phyloP scores from a whole-genome alignment of 140 eudicot species.

The Cichorium intybus region DNA sequence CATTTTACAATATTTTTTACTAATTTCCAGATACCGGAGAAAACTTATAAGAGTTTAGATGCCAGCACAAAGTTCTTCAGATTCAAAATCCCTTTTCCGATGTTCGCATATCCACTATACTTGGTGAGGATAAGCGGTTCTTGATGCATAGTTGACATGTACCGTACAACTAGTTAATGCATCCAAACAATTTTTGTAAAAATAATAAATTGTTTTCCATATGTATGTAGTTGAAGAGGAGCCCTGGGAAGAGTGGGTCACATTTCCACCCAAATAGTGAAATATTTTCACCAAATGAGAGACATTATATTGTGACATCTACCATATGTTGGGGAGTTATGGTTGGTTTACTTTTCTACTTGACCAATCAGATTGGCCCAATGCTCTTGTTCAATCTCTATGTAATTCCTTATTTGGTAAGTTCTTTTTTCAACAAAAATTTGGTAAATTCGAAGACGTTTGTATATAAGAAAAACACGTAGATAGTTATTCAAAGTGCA shows the following conservation, averaged over 20 bases:
- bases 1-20: background rate
- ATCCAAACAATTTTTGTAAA: background rate
- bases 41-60: constrained; percentile 46
- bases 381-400: constrained; percentile 46
- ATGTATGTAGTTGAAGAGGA: constrained; percentile 41
- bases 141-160: background rate
- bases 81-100: constrained; percentile 62
- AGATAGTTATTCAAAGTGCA: background rate
- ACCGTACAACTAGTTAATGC: background rate
- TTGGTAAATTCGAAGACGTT: background rate
- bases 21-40: constrained; percentile 46
- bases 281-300: constrained; percentile 47
- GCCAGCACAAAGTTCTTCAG: constrained; percentile 44
- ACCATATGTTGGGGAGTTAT: constrained; percentile 55
- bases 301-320: constrained; percentile 50
- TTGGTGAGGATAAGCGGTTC: constrained; percentile 26
- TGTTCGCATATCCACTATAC: constrained; percentile 64
- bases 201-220: background rate
- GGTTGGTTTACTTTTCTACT: constrained; percentile 41
- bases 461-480: background rate
- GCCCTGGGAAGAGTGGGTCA: constrained; percentile 66
- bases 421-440: constrained; percentile 1
- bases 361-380: constrained; percentile 39
- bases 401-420: constrained; percentile 58
- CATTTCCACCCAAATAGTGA: constrained; percentile 66